phyloP scores from a whole-genome alignment of 495 filamentous ascomycete species.

The Penicillium atrosanguineum region DNA sequence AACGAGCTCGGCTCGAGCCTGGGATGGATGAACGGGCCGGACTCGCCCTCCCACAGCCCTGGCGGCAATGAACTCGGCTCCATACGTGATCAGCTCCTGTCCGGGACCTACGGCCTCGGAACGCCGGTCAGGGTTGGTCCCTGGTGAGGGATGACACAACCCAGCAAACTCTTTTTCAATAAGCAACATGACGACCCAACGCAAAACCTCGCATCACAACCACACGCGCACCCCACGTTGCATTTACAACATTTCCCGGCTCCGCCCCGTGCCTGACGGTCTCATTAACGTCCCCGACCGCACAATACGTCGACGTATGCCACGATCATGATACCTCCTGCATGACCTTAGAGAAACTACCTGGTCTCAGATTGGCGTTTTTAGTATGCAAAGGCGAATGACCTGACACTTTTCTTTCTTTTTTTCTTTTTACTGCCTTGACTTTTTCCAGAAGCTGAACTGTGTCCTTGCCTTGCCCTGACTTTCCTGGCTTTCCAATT shows the following conservation, averaged over 20 bases:
- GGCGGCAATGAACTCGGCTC: constrained; percentile 55
- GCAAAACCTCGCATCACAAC: constrained; percentile 9
- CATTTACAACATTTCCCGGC: constrained; percentile 12
- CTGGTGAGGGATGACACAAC: constrained; percentile 48
- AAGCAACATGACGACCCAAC: constrained; percentile 6
- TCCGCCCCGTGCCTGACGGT: constrained; percentile 18
- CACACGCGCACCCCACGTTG: constrained; percentile 5
- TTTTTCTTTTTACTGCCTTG: constrained; percentile 10
- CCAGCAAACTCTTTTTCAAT: background rate
- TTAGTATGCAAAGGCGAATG: constrained; percentile 39
- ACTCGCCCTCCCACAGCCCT: constrained; percentile 43
- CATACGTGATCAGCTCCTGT: constrained; percentile 75
- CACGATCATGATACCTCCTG: constrained; percentile 49
- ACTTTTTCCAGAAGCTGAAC: constrained; percentile 11
- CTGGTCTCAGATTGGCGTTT: constrained; percentile 45
- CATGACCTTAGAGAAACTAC: constrained; percentile 46
- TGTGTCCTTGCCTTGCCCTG: background rate
- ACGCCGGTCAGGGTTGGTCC: constrained; percentile 70
- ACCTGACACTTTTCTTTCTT: constrained; percentile 20
- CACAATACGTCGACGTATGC: constrained; percentile 37
- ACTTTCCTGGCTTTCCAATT: constrained; percentile 1
- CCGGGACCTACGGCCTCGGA: constrained; percentile 70
- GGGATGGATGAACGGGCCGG: constrained; percentile 68
- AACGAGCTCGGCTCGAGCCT: constrained; percentile 69
- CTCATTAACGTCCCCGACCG: constrained; percentile 27